These are phyloP conservation scores for Leptodermis oblonga DNA, from an alignment of 257 asterid species.

Conservation along the genomic window DNA sequence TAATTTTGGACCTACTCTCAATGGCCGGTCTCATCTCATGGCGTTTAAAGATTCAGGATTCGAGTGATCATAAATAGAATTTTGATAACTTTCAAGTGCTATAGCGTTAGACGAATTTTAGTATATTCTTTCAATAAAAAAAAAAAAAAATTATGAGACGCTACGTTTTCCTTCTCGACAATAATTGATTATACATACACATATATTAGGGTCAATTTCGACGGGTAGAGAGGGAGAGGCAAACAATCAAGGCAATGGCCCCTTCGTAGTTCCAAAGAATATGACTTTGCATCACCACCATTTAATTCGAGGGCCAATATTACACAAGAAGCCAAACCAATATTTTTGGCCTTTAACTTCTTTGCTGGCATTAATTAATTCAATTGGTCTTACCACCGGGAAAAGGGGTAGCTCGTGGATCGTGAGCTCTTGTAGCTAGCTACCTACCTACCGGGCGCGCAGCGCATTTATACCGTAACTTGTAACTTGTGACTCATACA, in stretches of 20 bases:
- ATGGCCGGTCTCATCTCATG: no score
- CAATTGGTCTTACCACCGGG: background rate
- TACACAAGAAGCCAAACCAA: background rate
- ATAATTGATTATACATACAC: background rate
- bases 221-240: background rate
- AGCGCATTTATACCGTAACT: no score
- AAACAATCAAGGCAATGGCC: conserved; percentile 8
- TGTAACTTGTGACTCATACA: no score
- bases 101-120: no score
- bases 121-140: no score
- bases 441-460: no score
- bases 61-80: no score
- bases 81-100: no score
- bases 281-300: conserved; percentile 16
- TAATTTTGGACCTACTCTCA: no score
- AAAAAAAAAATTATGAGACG: background rate
- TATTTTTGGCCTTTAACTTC: background rate
- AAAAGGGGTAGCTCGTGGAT: conserved; percentile 15
- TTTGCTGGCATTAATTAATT: no score
- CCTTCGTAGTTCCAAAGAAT: background rate
- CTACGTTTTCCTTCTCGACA: background rate
- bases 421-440: background rate
- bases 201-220: conserved; percentile 1
- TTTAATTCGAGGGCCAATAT: conserved; percentile 14
- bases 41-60: no score